These are phyloP conservation scores for Hyparrhenia diplandra DNA, from an alignment of 176 grass and related monocot species.

Conservation along the genomic window DNA sequence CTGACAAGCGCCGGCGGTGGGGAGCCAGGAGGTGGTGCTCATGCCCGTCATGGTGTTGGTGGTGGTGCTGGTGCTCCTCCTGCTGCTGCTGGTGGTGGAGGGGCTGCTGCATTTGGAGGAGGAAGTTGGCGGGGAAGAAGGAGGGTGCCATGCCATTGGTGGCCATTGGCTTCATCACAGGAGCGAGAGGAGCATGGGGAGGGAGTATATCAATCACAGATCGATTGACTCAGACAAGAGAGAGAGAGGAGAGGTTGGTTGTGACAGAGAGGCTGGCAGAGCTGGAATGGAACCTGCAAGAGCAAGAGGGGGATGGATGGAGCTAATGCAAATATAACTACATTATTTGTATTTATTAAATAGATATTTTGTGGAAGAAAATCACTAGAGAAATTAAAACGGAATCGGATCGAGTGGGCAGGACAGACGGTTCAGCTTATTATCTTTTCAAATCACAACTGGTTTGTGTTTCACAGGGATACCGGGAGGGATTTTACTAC, in stretches of 20 bases:
- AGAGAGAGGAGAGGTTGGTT: background rate
- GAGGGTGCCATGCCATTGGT: constrained; percentile 65
- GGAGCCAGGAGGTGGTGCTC: constrained; percentile 16
- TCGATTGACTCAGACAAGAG: background rate
- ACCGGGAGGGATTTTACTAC: too few species aligned
- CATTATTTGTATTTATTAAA: background rate
- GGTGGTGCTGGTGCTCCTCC: background rate
- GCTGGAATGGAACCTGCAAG: background rate
- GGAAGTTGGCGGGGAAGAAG: constrained; percentile 80
- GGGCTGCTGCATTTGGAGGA: constrained; percentile 69
- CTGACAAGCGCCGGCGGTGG: constrained; percentile 12
- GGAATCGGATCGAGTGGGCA: background rate
- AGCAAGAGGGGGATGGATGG: too few species aligned
- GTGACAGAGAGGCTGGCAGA: constrained; percentile 9
- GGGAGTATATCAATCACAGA: constrained; percentile 7
- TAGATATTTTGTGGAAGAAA: background rate
- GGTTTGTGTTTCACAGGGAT: too few species aligned
- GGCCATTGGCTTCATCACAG: constrained; percentile 55
- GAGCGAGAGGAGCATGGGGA: constrained; percentile 15
- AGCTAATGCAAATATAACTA: constrained; percentile 12
- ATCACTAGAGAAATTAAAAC: background rate
- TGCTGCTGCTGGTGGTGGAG: constrained; percentile 31
- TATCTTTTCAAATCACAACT: too few species aligned
- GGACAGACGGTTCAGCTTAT: too few species aligned
- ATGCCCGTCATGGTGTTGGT: background rate